Evolutionary conservation across 768 basidiomycete genomes (phyloP).

Genomic region (Suillus spraguei): DNA sequence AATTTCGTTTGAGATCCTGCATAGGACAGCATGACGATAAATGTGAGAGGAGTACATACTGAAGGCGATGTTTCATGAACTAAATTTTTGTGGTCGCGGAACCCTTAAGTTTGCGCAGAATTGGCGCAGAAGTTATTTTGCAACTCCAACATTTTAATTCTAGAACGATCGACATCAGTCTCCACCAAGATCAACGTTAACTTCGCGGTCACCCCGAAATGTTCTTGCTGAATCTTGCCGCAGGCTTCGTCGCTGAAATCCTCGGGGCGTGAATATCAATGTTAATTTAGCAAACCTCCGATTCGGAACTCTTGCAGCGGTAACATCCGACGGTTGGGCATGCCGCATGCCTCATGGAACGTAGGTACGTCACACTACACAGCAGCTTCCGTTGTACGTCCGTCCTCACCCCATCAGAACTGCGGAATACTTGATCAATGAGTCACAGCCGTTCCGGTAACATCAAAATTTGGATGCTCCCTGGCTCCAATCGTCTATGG

Average conservation of each 20-base stretch:
- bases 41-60: neutral
- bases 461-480: neutral
- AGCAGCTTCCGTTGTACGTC: neutral
- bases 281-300: neutral
- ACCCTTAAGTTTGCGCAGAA: neutral
- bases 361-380: neutral
- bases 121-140: neutral
- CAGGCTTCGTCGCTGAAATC: neutral
- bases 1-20: neutral
- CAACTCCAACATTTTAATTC: neutral
- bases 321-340: neutral
- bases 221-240: neutral
- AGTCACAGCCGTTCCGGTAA: neutral
- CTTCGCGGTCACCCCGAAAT: neutral
- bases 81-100: neutral
- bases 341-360: neutral
- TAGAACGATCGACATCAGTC: neutral
- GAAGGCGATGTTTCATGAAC: conserved; percentile 2
- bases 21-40: neutral
- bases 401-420: neutral
- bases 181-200: neutral
- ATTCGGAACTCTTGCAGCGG: too few species aligned
- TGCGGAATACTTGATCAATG: neutral
- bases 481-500: neutral
- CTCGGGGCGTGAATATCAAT: neutral